Base-by-base conservation (phyloP, 495 filamentous ascomycete genomes). In the Hypoxylon cercidicola region DNA sequence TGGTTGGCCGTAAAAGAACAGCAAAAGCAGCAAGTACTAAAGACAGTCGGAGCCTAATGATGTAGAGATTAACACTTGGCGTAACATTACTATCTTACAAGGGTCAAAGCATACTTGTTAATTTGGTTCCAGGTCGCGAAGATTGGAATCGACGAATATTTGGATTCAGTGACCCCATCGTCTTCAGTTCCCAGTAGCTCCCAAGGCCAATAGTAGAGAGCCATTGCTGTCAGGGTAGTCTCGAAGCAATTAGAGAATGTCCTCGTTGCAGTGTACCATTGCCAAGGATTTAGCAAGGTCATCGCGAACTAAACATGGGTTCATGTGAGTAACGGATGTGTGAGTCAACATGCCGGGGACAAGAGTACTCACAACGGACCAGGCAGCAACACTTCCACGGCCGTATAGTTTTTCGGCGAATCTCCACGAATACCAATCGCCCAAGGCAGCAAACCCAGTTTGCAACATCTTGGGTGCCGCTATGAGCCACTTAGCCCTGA, bases 181-280 rank as follows among this genome's bases (percentile, higher is more conserved):
- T 72, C 67, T 25, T 77, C 78, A 1, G 53, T 73, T 16, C 64
- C 72, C 12, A 83, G 72, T 16, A 85, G 64, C 28, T 79, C 74
- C 96, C 95, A 98, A 15, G 95, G 95, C 93, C 93, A 98, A 55
- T 87, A 84, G 64, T 86, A 85, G 13, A 97, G 77, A 4, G 93
- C 95, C 53, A 87, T 80, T 55, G 91, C 81, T 12, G 95, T 97
- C 62, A 99, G 70, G 3, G 89, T 91, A 0, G 91, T 96, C 79
- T 99, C 95, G 8, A 97, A 78, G 54, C 89, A 95, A 77, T 98
- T 99, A 39, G 93, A 97, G 51, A 99, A 86, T 0, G 95, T 96
- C 55, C 95, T 85, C 1, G 92, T 96, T 0, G 93, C 93, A 74
- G 90, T 96, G 74, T 96, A 97, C 90, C 90, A 99, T 73, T 97